These are phyloP conservation scores for Termitomyces titanicus DNA, from an alignment of 768 basidiomycete species.

Conservation along the genomic window DNA sequence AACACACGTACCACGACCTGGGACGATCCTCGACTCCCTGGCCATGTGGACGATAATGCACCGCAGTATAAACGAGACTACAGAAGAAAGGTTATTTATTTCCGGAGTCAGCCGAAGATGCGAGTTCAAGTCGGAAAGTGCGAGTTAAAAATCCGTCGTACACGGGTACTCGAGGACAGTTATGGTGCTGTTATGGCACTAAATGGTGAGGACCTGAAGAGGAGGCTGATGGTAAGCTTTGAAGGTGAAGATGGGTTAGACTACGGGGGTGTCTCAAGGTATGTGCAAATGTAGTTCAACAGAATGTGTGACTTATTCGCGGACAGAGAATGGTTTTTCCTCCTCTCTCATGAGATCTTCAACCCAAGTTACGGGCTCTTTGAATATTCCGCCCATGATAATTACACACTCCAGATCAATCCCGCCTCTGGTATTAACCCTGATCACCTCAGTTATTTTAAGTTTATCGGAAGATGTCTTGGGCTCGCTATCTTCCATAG, in stretches of 20 bases:
- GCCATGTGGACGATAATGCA: slow-evolving; percentile 78
- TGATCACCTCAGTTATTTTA: slow-evolving; percentile 78
- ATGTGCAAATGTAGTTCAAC: slow-evolving; percentile 12
- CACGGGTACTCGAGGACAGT: slow-evolving; percentile 82
- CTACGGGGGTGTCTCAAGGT: slow-evolving; percentile 76
- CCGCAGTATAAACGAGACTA: slow-evolving; percentile 98
- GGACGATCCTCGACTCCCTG: slow-evolving; percentile 90
- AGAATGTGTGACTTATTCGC: slow-evolving; percentile 3
- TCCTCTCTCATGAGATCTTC: slow-evolving; percentile 80
- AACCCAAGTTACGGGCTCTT: slow-evolving; percentile 81
- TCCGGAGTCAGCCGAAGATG: slow-evolving; percentile 87
- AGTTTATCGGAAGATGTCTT: slow-evolving; percentile 72
- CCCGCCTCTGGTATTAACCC: slow-evolving; percentile 73
- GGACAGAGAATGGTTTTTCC: slow-evolving; percentile 80
- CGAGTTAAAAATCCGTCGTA: slow-evolving; percentile 79
- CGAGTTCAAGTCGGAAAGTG: slow-evolving; percentile 76
- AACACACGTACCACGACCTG: slow-evolving; percentile 86
- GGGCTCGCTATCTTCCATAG: slow-evolving; percentile 78
- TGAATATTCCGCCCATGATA: slow-evolving; percentile 77
- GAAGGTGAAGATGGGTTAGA: slow-evolving; percentile 80
- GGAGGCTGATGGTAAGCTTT: slow-evolving; percentile 69
- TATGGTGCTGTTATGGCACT: slow-evolving; percentile 83
- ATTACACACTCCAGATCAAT: slow-evolving; percentile 80
- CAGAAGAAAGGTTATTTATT: slow-evolving; percentile 87
- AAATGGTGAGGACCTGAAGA: slow-evolving; percentile 67